Conservation (phyloP, 2,329 filamentous ascomycete genomes). For the Botryotinia convoluta region DNA sequence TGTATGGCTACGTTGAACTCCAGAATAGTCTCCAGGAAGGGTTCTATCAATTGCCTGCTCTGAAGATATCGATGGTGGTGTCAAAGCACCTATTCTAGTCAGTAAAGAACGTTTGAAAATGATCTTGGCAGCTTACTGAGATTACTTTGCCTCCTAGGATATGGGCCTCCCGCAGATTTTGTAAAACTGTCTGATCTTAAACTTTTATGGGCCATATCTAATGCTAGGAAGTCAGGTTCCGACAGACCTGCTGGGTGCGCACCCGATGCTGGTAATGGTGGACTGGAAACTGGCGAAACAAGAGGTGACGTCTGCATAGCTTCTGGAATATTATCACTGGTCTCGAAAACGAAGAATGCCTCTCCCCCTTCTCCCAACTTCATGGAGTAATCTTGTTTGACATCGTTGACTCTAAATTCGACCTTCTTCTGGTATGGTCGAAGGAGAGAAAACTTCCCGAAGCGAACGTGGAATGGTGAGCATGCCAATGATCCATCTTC, state of each 20-base stretch:
- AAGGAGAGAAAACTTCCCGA: constrained; percentile 95
- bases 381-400: constrained; percentile 93
- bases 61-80: constrained; percentile 54
- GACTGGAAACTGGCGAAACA: constrained; percentile 84
- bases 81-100: constrained; percentile 39
- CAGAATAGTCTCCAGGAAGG: constrained; percentile 52
- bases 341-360: constrained; percentile 98
- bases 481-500: constrained; percentile 87
- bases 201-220: constrained; percentile 47
- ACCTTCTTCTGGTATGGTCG: constrained; percentile 98
- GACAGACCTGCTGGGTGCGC: constrained; percentile 49
- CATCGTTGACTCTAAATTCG: constrained; percentile 91
- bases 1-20: constrained; percentile 47
- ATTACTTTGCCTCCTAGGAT: constrained; percentile 39
- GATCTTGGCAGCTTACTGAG: constrained; percentile 32
- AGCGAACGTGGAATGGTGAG: constrained; percentile 97
- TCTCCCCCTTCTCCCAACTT: constrained; percentile 97
- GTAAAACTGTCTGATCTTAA: constrained; percentile 40
- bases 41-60: constrained; percentile 48
- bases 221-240: constrained; percentile 68
- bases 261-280: constrained; percentile 57
- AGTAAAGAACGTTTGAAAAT: not conserved
- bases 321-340: constrained; percentile 85
- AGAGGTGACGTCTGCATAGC: constrained; percentile 92
- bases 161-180: constrained; percentile 47